phyloP scores from a whole-genome alignment of 1,139 yeast genomes.

The Meyerozyma carpophila region DNA sequence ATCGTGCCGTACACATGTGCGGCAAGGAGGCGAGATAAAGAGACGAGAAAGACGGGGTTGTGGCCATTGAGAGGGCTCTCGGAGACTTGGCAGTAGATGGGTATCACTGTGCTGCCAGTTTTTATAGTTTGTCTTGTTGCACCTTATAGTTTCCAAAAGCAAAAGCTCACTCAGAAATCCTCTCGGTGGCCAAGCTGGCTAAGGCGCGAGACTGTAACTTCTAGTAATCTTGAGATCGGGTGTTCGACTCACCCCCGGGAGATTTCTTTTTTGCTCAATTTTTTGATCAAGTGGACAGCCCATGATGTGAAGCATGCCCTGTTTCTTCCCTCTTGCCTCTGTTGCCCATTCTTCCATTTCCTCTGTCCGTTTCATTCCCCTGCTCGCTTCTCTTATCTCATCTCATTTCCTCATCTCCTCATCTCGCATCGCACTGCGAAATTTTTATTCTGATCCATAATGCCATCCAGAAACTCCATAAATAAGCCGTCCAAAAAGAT shows the following conservation, averaged over 20 bases:
- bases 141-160: background rate
- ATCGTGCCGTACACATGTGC: background rate
- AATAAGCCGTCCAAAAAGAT: constrained; percentile 72
- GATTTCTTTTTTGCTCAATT: constrained; percentile 4
- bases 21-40: background rate
- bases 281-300: background rate
- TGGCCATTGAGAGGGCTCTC: no score
- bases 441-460: constrained; percentile 13
- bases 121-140: background rate
- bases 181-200: constrained; percentile 78
- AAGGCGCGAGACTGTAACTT: constrained; percentile 75
- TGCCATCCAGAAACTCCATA: constrained; percentile 78
- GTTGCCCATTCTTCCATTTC: background rate
- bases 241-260: constrained; percentile 18
- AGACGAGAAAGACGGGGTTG: background rate
- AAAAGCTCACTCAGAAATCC: constrained; percentile 15
- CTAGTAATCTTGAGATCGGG: constrained; percentile 14
- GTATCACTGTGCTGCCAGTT: no score
- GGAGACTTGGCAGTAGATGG: no score
- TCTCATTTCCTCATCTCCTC: background rate
- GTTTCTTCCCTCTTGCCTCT: background rate
- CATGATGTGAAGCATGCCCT: background rate
- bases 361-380: background rate
- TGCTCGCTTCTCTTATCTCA: no score
- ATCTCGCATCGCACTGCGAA: background rate